Percentiles rank a stretch among this genome's conserved stretches.
These are phyloP conservation scores for Carex arenaria DNA, from an alignment of 202 grass and related monocot species.

Conservation along the genomic window DNA sequence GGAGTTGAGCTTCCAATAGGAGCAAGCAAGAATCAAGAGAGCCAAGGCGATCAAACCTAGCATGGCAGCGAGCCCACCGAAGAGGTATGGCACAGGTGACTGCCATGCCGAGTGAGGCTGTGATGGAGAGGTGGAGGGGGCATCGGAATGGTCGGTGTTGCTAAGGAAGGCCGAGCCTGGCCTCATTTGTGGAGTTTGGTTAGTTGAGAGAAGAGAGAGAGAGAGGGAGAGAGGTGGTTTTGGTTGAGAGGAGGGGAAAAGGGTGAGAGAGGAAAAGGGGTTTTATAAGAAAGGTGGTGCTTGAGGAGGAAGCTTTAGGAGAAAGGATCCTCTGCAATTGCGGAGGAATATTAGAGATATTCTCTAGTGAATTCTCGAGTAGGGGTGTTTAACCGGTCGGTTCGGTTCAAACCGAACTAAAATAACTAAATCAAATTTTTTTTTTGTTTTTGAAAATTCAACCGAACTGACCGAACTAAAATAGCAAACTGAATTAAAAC, in stretches of 20 bases:
- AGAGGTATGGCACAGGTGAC: slow-evolving; percentile 66
- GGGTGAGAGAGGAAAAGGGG: background rate
- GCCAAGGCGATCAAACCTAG: slow-evolving; percentile 52
- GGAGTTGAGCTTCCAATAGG: slow-evolving; percentile 59
- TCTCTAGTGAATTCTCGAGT: background rate
- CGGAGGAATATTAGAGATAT: background rate
- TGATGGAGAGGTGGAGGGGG: background rate
- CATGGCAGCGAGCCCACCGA: slow-evolving; percentile 63
- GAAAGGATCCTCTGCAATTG: slow-evolving; percentile 11
- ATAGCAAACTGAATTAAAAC: too few relatives aligned
- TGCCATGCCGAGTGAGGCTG: slow-evolving; percentile 36
- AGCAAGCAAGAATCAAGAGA: slow-evolving; percentile 64
- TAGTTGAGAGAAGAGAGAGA: background rate
- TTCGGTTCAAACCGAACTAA: too few relatives aligned
- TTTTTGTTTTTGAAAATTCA: too few relatives aligned
- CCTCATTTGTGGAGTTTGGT: background rate
- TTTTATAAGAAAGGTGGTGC: slow-evolving; percentile 17
- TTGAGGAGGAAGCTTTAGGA: background rate
- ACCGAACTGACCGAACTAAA: too few relatives aligned
- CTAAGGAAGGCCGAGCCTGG: background rate
- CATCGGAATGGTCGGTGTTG: background rate
- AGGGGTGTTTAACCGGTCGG: too few relatives aligned
- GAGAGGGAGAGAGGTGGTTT: background rate
- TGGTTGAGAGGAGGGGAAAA: slow-evolving; percentile 23
- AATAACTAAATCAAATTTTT: too few relatives aligned